Evolutionary conservation across 1,284 basidiomycete genomes (phyloP).

Genomic region (Ceratobasidium sp.): DNA sequence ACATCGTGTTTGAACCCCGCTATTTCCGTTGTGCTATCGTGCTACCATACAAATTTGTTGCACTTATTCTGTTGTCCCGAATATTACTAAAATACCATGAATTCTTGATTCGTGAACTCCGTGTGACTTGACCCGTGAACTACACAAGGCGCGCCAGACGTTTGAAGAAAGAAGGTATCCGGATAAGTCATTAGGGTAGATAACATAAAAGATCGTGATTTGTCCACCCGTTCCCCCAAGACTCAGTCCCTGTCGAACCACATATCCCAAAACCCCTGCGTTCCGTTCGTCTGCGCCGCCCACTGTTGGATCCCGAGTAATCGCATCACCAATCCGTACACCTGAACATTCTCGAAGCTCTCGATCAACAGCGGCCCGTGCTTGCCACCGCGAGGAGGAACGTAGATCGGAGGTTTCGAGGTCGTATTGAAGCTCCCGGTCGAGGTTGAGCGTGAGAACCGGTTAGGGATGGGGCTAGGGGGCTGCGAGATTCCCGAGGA

Average conservation of each 20-base stretch:
- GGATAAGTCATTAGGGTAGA: background rate
- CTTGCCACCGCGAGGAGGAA: conserved; percentile 63
- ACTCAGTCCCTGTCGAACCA: conserved; percentile 62
- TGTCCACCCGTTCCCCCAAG: conserved; percentile 3
- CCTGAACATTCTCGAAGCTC: conserved; percentile 84
- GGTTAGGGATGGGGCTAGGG: conserved; percentile 42
- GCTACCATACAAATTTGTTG: conserved; percentile 46
- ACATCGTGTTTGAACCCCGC: background rate
- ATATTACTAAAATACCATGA: conserved; percentile 25
- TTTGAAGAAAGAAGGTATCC: background rate
- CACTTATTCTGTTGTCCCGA: conserved; percentile 43
- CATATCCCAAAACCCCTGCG: conserved; percentile 81
- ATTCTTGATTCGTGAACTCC: conserved; percentile 12
- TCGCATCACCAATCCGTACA: conserved; percentile 85
- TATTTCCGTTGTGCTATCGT: conserved; percentile 20
- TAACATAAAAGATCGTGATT: background rate
- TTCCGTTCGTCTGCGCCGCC: conserved; percentile 80
- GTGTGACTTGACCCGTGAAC: background rate
- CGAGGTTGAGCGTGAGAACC: conserved; percentile 53
- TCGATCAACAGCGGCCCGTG: conserved; percentile 80
- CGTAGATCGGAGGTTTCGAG: conserved; percentile 35
- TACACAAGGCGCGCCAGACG: too few relatives aligned
- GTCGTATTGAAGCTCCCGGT: conserved; percentile 8
- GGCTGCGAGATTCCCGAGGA: conserved; percentile 50
- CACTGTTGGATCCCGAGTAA: conserved; percentile 74